Conservation (phyloP, 495 filamentous ascomycete genomes). For the Acidiella bohemica region DNA sequence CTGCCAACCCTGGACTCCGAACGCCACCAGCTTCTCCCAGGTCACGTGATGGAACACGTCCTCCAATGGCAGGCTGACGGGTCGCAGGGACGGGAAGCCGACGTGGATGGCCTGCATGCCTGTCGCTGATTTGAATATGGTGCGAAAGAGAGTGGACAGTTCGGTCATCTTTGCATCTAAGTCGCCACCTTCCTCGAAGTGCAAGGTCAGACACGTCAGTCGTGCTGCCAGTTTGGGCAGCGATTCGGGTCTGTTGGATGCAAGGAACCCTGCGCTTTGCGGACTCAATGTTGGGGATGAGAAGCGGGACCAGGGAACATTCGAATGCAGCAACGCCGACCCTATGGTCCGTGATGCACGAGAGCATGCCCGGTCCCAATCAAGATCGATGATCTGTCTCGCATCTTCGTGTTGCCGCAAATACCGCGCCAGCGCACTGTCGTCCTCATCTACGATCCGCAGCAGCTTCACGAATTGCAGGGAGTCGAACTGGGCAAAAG, state of each 20-base stretch:
- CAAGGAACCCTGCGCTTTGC: conserved; percentile 40
- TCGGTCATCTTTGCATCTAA: conserved; percentile 41
- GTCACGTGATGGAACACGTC: conserved; percentile 48
- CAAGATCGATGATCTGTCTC: conserved; percentile 31
- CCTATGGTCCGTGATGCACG: conserved; percentile 47
- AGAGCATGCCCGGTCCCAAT: conserved; percentile 51
- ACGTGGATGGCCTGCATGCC: conserved; percentile 53
- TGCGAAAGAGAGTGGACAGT: conserved; percentile 42
- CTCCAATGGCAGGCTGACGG: conserved; percentile 44
- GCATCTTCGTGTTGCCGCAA: conserved; percentile 27
- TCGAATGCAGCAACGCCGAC: conserved; percentile 40
- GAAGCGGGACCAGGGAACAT: conserved; percentile 45
- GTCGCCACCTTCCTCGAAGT: conserved; percentile 44
- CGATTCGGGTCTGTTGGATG: conserved; percentile 33
- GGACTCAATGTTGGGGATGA: conserved; percentile 53
- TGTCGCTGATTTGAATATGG: conserved; percentile 43
- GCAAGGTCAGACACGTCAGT: conserved; percentile 36
- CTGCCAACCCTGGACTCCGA: conserved; percentile 54
- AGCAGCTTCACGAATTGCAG: conserved; percentile 56
- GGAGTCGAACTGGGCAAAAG: conserved; percentile 43
- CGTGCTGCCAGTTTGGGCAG: conserved; percentile 41
- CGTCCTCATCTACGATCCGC: conserved; percentile 46
- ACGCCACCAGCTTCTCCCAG: conserved; percentile 47
- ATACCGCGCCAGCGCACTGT: conserved; percentile 38
- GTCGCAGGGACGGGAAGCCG: conserved; percentile 45